Evolutionary conservation across 2,329 filamentous ascomycete genomes (phyloP), one percentile per base, ranked within the genome.

Genomic region (Neofusicoccum umdonicola): DNA sequence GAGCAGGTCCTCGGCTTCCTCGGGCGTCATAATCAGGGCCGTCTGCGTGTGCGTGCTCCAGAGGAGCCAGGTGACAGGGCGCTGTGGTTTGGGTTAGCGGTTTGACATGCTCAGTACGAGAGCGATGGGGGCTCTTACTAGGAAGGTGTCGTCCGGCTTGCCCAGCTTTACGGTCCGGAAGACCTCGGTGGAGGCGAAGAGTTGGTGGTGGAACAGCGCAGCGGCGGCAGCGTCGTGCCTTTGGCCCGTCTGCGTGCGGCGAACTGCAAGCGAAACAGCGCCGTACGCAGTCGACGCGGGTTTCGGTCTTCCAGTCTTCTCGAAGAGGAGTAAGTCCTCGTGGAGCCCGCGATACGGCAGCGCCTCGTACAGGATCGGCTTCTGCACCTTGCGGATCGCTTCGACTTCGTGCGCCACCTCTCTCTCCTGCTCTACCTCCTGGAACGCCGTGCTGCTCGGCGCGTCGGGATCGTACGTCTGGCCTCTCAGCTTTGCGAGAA

Each of bases 51-150:
- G 17, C 0, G 68, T 68, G 64, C 82, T 85, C 82, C 83, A 88
- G 0, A 90, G 72, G 2, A 91, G 70, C 87, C 87, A 91, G 34
- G 87, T 83, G 0, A 88, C 84, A 0, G 83, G 74, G 1, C 82
- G 79, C 68, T 78, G 37, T 19, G 3, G 44, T n/a, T 15, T 19
- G 19, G 13, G 19, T 19, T n/a, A 47, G 44, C 19, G 11, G 11
- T 37, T 19, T 19, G 19, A 19, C 19, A 19, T 19, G 19, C 19
- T 19, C 19, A 19, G 19, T 19, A 19, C 19, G 17, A 50, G 22
- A 50, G 5, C 3, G 15, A 13, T 7, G 19, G 6, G n/a, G 17
- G 27, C 11, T 67, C 69, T 69, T 70, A 74, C 74, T 65, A 76
- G 60, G 57, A 81, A 82, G 35, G 79, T 74, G 61, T 83, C 80